These are phyloP conservation scores for Alliaria petiolata DNA, from an alignment of 345 rosid species.

Conservation along the genomic window DNA sequence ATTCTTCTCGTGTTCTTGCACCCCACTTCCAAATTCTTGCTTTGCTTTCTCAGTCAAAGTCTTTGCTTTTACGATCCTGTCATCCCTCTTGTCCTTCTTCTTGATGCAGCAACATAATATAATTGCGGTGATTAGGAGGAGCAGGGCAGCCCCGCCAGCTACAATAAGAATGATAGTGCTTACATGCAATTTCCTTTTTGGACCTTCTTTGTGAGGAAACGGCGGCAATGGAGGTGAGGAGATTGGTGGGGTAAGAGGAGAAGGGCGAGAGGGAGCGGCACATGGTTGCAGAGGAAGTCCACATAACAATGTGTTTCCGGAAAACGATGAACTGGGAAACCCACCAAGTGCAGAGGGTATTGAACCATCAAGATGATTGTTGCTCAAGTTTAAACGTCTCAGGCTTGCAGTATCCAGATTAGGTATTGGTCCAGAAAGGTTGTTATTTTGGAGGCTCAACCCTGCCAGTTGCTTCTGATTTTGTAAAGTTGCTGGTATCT, in stretches of 20 bases:
- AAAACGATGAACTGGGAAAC: constrained; percentile 69
- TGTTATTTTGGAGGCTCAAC: constrained; percentile 56
- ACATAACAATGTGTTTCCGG: constrained; percentile 59
- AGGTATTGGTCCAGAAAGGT: constrained; percentile 59
- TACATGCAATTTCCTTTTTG: constrained; percentile 46
- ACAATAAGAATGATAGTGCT: constrained; percentile 63
- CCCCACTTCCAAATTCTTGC: constrained; percentile 76
- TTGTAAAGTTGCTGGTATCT: constrained; percentile 44
- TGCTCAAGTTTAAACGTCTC: constrained; percentile 61
- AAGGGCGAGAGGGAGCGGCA: constrained; percentile 29
- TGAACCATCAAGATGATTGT: constrained; percentile 67
- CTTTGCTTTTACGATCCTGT: constrained; percentile 46
- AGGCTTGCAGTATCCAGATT: constrained; percentile 40
- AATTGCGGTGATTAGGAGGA: constrained; percentile 35
- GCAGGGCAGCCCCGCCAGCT: constrained; percentile 51
- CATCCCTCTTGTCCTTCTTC: constrained; percentile 49
- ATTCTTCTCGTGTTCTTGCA: constrained; percentile 73
- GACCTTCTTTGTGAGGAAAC: constrained; percentile 40
- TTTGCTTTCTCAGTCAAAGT: constrained; percentile 63
- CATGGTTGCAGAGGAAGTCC: constrained; percentile 62
- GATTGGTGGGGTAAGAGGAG: constrained; percentile 46
- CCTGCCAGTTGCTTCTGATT: constrained; percentile 48
- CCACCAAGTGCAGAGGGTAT: constrained; percentile 58
- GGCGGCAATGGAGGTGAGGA: constrained; percentile 36
- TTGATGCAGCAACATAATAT: constrained; percentile 57